Base-by-base conservation (phyloP, 2,329 filamentous ascomycete genomes). In the Epichloe uncinata region DNA sequence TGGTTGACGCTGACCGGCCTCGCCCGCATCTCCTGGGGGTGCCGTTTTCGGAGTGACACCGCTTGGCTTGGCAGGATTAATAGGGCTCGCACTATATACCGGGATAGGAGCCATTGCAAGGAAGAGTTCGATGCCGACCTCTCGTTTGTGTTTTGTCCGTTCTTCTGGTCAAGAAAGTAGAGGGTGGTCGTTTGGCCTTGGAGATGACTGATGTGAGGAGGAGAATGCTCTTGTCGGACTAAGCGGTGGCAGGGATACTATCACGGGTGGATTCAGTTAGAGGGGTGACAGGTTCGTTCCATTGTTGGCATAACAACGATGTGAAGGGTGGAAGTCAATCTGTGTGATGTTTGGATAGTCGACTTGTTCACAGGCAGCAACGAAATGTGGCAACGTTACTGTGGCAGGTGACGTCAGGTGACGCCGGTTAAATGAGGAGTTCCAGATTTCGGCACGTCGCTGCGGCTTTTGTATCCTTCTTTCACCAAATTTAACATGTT, bases 91-190 rank as follows among this genome's bases (percentile, higher is more conserved):
- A 36, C 71, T 74, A 63, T 80, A 79, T 41, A 82, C 72, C 45
- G 73, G 75, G 53, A 83, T 74, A n/a, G 78, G 73, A 45, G 78
- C 71, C 79, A 82, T 82, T n/a, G 44, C 67, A 59, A 15, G 33
- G 33, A 34, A 3, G 47, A 35, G 8, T 12, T 41, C 33, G n/a
- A 20, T 7, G n/a, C 18, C 37, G 36, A 41, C 20, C 16, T 18
- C 16, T 18, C 16, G 16, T 18, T 18, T 20, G 34, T 20, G 22
- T 20, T 47, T 2, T 20, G 40, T 9, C 5, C 20, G 40, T 16
- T 42, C 22, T 20, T 42, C 33, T 15, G 37, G 8, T 18, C n/a
- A 22, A n/a, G 33, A 8, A 18, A 38, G 12, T 12, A 30, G 9
- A 30, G 30, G 8, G 42, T 18, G 15, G 26, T 16, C 34, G 42